A percentile compares a stretch with the other conserved stretches of the same genome.
These are phyloP conservation scores for Cryptosporidium muris DNA, from an alignment of 169 alveolate species.

Conservation along the genomic window DNA sequence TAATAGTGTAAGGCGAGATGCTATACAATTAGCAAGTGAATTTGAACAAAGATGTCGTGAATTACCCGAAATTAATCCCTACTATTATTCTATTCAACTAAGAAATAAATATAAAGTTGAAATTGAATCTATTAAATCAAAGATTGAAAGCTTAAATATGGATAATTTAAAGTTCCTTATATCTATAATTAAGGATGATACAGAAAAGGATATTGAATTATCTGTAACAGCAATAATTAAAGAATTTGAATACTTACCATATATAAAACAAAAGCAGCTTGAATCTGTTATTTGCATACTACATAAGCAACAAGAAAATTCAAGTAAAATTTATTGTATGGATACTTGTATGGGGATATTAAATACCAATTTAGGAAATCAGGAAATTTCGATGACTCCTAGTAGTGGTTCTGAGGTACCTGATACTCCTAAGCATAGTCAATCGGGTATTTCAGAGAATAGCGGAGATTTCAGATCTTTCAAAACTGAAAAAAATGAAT, in stretches of 20 bases:
- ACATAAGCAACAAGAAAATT: background rate
- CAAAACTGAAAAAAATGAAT: too few species aligned
- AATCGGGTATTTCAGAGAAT: background rate
- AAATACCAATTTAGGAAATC: too few species aligned
- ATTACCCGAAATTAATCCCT: slow-evolving; percentile 77
- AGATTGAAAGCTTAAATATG: background rate
- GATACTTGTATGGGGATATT: too few species aligned
- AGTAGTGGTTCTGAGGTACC: background rate
- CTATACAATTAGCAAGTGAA: slow-evolving; percentile 77
- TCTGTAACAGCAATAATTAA: too few species aligned
- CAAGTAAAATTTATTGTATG: too few species aligned
- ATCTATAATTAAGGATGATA: too few species aligned
- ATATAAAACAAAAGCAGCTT: background rate
- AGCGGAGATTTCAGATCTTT: background rate
- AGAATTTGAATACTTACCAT: too few species aligned
- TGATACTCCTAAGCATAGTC: background rate
- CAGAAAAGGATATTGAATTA: too few species aligned
- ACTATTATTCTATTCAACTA: slow-evolving; percentile 32
- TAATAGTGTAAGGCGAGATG: slow-evolving; percentile 82
- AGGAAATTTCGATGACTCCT: slow-evolving; percentile 30
- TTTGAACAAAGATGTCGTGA: slow-evolving; percentile 77
- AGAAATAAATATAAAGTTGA: background rate
- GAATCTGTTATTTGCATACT: slow-evolving; percentile 18
- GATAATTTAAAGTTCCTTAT: background rate
- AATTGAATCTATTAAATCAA: background rate